phyloP scores from a whole-genome alignment of 73 alveolate genomes.

The Paramecium pentaurelia region DNA sequence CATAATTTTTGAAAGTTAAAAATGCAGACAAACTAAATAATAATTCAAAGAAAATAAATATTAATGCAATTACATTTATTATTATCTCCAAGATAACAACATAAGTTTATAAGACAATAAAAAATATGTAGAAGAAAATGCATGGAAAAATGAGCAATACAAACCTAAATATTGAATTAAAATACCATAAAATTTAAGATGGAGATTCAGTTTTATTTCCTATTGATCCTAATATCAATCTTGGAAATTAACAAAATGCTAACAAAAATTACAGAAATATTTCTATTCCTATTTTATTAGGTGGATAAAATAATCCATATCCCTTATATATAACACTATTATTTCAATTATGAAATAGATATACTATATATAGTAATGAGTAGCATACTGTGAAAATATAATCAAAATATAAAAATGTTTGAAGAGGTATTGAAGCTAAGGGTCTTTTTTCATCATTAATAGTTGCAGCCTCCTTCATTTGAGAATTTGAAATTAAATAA shows the following conservation, averaged over 20 bases:
- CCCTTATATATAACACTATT: conserved; percentile 16
- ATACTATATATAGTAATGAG: neutral
- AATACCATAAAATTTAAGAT: neutral
- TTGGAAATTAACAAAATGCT: neutral
- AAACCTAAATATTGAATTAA: neutral
- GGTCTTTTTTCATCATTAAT: neutral
- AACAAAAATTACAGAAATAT: neutral
- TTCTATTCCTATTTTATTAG: conserved; percentile 11
- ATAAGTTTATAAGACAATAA: conserved; percentile 4
- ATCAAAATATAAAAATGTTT: conserved; percentile 25
- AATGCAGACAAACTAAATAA: neutral
- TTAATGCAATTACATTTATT: neutral
- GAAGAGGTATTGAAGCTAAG: neutral
- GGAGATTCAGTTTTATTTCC: conserved; percentile 45
- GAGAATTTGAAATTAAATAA: neutral
- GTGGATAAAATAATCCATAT: neutral
- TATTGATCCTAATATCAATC: conserved; percentile 9
- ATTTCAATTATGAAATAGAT: conserved; percentile 19
- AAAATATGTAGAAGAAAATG: neutral
- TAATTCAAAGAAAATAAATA: neutral
- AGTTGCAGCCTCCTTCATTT: neutral
- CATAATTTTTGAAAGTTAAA: neutral
- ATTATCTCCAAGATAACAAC: neutral
- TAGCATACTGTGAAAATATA: neutral
- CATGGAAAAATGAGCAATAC: neutral